Evolutionary conservation across 176 grass and related monocot species (phyloP), one percentile per base, ranked within the genome.

Genomic region (Oryza coarctata): DNA sequence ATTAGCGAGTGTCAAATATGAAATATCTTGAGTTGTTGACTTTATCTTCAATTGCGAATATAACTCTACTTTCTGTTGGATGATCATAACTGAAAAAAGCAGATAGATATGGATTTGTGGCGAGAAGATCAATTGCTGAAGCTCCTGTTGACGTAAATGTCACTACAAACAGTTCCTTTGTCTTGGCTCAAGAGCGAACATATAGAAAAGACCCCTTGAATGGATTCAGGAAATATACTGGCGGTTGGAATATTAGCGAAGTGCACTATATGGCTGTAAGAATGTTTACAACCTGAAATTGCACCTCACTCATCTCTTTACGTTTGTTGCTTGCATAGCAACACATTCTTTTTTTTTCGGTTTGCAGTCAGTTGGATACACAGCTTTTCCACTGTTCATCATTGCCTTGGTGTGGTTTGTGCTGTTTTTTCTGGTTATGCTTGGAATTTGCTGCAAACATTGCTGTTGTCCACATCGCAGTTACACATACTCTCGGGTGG

Each of bases 161-260:
- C 30, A 76, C 84, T 23, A 78, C 75, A 11, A 95, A 92, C 55
- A 85, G 82, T 45, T 93, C 96, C 68, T 93, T 91, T 41, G 11
- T 95, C 22, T 84, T 99, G 86, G 93, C 96, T 0, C 86, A 80
- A 25, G 55, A 92, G 4, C 89, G 89, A 23, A 99, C 96, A 11
- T 70, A 93, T 44, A 75, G 96, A 71, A 93, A 63, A 73, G 96
- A 99, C 35, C 96, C 96, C 34, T 87, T 93, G 87, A 79, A 95
- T 84, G 69, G 76, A 7, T 91, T 88, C 80, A 86, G 85, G 34
- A 86, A 86, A 79, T 99, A 99, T 52, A 76, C 79, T 1, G 93
- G 93, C 2, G 96, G 96, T 25, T 99, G 93, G 93, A 95, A 99
- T 76, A 95, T 99, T 35, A 99, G 85, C 22, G 84, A 99, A 75